Percentiles rank a stretch among this genome's conserved stretches.
Evolutionary conservation across 2,329 filamentous ascomycete genomes (phyloP).

Genomic region (Penicillium sp.): DNA sequence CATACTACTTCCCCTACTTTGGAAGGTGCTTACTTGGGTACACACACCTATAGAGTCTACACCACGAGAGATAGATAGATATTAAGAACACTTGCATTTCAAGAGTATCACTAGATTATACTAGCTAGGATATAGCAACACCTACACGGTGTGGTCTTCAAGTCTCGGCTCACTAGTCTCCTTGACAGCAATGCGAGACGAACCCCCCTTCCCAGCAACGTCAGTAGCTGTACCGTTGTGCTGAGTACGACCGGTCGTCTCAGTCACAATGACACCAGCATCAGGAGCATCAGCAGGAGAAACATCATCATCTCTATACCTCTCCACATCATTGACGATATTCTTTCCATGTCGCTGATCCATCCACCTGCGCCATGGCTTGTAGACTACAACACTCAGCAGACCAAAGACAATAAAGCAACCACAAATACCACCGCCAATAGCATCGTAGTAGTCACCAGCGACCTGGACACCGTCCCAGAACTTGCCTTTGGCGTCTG

Average conservation of each 20-base stretch:
- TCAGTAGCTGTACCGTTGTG: background rate
- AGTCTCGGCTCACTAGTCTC: slow-evolving; percentile 13
- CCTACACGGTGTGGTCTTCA: slow-evolving; percentile 19
- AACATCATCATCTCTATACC: slow-evolving; percentile 21
- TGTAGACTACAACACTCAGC: slow-evolving; percentile 71
- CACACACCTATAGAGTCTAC: background rate
- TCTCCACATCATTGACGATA: slow-evolving; percentile 22
- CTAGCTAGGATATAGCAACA: background rate
- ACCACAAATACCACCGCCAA: slow-evolving; percentile 82
- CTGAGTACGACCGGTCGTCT: background rate
- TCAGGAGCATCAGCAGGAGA: background rate
- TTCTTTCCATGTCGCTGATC: slow-evolving; percentile 37
- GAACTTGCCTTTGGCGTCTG: slow-evolving; percentile 71
- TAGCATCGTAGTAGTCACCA: slow-evolving; percentile 78
- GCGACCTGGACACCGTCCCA: slow-evolving; percentile 82
- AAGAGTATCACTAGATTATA: background rate
- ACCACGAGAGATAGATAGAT: background rate
- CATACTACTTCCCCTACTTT: background rate
- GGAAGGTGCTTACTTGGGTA: background rate
- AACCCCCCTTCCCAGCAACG: slow-evolving; percentile 11
- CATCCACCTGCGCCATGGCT: slow-evolving; percentile 69
- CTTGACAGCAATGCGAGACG: slow-evolving; percentile 16
- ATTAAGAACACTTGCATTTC: background rate
- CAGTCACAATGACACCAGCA: background rate
- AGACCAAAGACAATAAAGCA: slow-evolving; percentile 76